Evolutionary conservation across 139 green algal species (phyloP), one percentile per base, ranked within the genome.

Genomic region (Chlorella sp.): DNA sequence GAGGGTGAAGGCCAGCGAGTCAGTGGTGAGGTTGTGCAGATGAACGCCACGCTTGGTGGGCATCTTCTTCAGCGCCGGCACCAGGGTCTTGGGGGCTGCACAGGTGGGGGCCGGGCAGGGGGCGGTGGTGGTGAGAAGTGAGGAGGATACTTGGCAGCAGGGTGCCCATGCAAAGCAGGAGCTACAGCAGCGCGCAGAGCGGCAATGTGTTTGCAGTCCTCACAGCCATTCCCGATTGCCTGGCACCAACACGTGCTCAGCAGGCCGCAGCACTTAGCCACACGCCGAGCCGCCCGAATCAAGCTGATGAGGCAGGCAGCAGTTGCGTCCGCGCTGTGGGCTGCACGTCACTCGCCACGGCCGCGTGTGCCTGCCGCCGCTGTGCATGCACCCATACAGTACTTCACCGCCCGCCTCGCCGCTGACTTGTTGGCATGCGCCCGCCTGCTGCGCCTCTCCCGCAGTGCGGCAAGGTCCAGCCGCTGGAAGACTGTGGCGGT

Each of bases 51-150:
- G 90, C 88, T 93, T 95, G 72, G 87, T 90, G 60, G 94, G 94
- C 70, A 97, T 86, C 87, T 93, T 93, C 90, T 95, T 96, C 76
- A 94, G 87, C 82, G 70, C 83, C n/a, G 87, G 83, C 34, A 88
- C 87, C 58, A 90, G 56, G 70, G 76, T 56, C 44, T 76, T 75
- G 79, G 79, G 79, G 43, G n/a, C 79, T 84, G 79, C 77, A 56
- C 24, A 43, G 30, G 16, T 8, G 34, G 51, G 75, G 3, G 43
- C 1, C 16, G 48, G 40, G 40, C 32, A 68, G 46, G 32, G 51
- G 17, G 3, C 44, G 76, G 51, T 9, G 43, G 74, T n/a, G n/a
- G n/a, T n/a, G n/a, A n/a, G n/a, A n/a, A n/a, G n/a, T n/a, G n/a
- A n/a, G n/a, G n/a, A 38, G 28, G 22, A 20, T n/a, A 24, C 3